Evolutionary conservation across 2,329 filamentous ascomycete genomes (phyloP).

Genomic region (Aureobasidium melanogenum): DNA sequence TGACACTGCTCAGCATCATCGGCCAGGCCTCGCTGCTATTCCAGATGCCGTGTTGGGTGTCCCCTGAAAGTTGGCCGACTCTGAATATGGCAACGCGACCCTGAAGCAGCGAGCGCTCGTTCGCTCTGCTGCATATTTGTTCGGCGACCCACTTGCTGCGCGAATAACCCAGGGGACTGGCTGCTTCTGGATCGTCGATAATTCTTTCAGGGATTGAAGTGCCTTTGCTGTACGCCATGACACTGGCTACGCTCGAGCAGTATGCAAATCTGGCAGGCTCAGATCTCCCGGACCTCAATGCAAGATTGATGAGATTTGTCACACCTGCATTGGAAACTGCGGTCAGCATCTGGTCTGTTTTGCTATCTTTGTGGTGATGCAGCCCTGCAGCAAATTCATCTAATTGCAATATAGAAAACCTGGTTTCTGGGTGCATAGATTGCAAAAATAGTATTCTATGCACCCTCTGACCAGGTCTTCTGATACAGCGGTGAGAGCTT

Average conservation of each 20-base stretch:
- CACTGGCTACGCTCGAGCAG: constrained; percentile 44
- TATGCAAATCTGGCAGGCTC: constrained; percentile 35
- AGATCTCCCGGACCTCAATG: constrained; percentile 24
- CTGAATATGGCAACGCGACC: constrained; percentile 37
- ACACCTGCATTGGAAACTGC: constrained; percentile 25
- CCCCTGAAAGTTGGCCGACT: constrained; percentile 41
- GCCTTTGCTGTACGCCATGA: constrained; percentile 24
- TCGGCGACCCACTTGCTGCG: constrained; percentile 53
- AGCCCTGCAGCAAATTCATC: constrained; percentile 1
- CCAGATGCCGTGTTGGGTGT: constrained; percentile 37
- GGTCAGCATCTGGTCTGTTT: constrained; percentile 6
- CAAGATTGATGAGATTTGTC: constrained; percentile 41
- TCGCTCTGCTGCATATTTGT: constrained; percentile 39
- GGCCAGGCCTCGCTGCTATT: constrained; percentile 43
- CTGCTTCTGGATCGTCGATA: constrained; percentile 32
- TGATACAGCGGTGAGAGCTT: neutral
- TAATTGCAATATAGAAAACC: constrained; percentile 1
- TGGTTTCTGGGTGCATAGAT: constrained; percentile 4
- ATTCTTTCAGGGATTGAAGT: constrained; percentile 34
- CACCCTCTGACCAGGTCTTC: constrained; percentile 5
- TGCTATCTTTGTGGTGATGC: constrained; percentile 8
- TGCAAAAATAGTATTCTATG: neutral
- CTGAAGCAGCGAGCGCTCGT: constrained; percentile 20
- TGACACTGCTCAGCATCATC: constrained; percentile 35
- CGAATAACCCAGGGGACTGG: constrained; percentile 46